These are phyloP conservation scores for Hanseniaspora pseudoguilliermondii DNA, from an alignment of 805 yeast species.

Conservation along the genomic window DNA sequence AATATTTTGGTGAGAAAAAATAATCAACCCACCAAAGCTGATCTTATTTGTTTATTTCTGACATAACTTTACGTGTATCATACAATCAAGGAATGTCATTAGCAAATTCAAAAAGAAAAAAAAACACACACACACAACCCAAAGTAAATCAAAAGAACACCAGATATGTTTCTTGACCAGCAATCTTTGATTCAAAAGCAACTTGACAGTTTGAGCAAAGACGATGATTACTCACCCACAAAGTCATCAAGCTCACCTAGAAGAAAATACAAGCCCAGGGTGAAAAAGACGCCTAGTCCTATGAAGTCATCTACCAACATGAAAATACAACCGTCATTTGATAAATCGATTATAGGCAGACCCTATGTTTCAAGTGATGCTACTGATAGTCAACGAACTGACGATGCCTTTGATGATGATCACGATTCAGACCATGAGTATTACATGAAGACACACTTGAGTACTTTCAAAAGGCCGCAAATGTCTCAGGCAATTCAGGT, in stretches of 20 bases:
- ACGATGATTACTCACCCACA: neutral
- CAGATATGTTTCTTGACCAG: conserved; percentile 1
- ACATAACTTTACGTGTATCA: no score
- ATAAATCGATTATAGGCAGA: neutral
- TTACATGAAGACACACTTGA: neutral
- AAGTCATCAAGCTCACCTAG: neutral
- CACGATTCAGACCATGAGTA: neutral
- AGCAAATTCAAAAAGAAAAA: no score
- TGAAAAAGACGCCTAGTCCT: neutral
- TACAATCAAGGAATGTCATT: no score
- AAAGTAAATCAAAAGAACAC: no score
- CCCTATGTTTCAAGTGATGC: neutral
- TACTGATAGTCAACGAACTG: conserved; percentile 1
- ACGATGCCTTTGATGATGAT: conserved; percentile 1
- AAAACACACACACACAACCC: neutral
- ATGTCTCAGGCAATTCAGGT: neutral
- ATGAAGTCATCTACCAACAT: neutral
- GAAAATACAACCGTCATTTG: neutral
- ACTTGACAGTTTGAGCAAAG: neutral
- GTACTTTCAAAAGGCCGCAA: neutral
- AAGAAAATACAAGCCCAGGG: neutral
- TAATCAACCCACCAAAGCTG: no score
- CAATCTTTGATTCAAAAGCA: conserved; percentile 6
- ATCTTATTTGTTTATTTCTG: no score
- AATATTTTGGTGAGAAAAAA: no score